These are phyloP conservation scores for Quercus rubra DNA, from an alignment of 306 rosid genomes.

Conservation along the genomic window DNA sequence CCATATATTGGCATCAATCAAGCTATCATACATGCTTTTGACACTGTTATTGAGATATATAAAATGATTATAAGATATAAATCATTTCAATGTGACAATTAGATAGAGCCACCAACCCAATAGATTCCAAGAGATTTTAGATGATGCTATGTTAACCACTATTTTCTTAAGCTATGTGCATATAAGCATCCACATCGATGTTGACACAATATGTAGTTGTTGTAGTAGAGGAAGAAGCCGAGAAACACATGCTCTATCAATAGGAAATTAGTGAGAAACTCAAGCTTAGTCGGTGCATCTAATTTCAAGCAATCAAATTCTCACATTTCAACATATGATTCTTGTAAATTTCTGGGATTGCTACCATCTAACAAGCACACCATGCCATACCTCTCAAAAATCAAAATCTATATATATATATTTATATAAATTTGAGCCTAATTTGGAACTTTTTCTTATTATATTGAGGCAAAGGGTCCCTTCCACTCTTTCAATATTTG, in stretches of 20 bases:
- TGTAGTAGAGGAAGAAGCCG: background rate
- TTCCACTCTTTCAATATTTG: background rate
- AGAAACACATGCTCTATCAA: background rate
- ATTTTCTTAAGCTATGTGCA: background rate
- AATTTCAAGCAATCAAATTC: conserved; percentile 11
- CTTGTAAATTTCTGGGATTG: background rate
- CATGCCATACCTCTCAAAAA: background rate
- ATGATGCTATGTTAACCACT: conserved; percentile 23
- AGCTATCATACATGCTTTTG: background rate
- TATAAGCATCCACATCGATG: conserved; percentile 15
- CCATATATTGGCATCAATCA: background rate
- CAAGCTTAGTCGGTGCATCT: conserved; percentile 13
- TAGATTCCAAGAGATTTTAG: conserved; percentile 17
- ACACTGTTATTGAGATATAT: background rate
- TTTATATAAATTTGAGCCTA: background rate
- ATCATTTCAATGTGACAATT: conserved; percentile 11
- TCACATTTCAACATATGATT: conserved; percentile 7
- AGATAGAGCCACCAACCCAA: conserved; percentile 27
- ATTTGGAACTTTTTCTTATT: background rate
- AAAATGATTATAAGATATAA: background rate
- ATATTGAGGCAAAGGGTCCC: background rate
- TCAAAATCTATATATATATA: background rate
- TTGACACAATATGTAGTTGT: conserved; percentile 5
- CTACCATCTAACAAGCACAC: background rate
- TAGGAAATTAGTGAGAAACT: background rate